Base-by-base conservation (phyloP, 441 rosid species). In the Eutrema salsugineum region DNA sequence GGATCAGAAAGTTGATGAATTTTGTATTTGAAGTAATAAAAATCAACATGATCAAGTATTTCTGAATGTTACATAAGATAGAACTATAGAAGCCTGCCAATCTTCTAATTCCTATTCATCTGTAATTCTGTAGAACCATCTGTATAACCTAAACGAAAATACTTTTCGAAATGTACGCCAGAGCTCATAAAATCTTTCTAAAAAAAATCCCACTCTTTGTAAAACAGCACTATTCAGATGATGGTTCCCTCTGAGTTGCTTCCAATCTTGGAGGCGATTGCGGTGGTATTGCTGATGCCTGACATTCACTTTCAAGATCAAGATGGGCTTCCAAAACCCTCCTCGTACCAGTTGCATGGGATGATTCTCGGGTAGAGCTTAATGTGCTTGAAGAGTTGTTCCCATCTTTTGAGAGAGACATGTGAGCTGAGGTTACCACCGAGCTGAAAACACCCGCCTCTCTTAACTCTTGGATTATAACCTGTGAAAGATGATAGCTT, bases 401-500 rank as follows among this genome's bases (percentile, higher is more conserved):
- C 2, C 58, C 58, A 53, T 53, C 19, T 53, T 53, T 53, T 28
- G 86, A 73, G 27, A 79, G 33, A 62, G 80, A 74, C 48, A 30
- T 63, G 68, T 77, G 82, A 24, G 90, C 85, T 43, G 88, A 72
- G 62, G 77, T 84, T 74, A 92, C 81, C 28, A 81, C 85, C 0
- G 90, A 80, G 70, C 79, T 78, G 59, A 86, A 92, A 47, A 88
- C 80, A 48, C 97, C 96, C 8, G 97, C 79, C 72, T 94, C 98
- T 71, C 86, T 72, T 33, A 94, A 84, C 70, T 82, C 93, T 85
- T 92, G 97, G 63, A 85, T 77, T 66, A 92, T 86, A 49, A 73
- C 88, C 99, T 94, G 86, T 12, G 22, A 5, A 47, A 38, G 32
- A 32, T 42, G 48, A 54, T 68, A 54, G 36, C 43, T 62, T 44